A percentile compares a stretch with the other conserved stretches of the same genome.
Conservation (phyloP, 148 eudicot species). For the Dysphania ambrosioides region DNA sequence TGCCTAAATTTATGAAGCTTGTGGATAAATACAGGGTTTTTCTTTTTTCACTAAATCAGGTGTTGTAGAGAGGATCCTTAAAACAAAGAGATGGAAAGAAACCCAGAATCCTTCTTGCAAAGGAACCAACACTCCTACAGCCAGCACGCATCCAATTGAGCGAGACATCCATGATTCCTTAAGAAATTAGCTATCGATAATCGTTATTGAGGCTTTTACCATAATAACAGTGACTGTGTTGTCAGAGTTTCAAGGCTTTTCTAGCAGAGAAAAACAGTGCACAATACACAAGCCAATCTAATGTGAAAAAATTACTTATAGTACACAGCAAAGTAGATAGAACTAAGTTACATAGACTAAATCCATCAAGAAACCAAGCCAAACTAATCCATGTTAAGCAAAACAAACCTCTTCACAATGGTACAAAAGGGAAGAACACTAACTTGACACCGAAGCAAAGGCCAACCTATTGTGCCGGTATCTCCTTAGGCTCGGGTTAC, state of each 20-base stretch:
- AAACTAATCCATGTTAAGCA: background rate
- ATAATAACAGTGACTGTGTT: background rate
- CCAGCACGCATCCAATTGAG: too few relatives aligned
- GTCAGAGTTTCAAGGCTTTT: background rate
- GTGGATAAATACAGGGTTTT: too few relatives aligned
- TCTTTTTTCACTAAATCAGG: too few relatives aligned
- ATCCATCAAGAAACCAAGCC: background rate
- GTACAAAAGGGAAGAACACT: constrained; percentile 3
- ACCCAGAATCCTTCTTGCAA: too few relatives aligned
- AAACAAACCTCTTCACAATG: background rate
- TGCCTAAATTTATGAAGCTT: too few relatives aligned
- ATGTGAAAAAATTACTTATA: background rate
- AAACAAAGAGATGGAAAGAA: too few relatives aligned
- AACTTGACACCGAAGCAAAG: background rate
- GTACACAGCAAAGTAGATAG: background rate
- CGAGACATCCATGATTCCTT: background rate
- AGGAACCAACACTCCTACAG: too few relatives aligned
- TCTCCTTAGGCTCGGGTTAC: background rate
- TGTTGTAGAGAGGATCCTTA: too few relatives aligned
- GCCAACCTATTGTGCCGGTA: background rate
- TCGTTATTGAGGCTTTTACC: background rate
- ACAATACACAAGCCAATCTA: background rate
- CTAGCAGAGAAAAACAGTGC: background rate
- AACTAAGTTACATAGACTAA: constrained; percentile 13
- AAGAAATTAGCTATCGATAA: background rate